Conservation (phyloP, 2,329 filamentous ascomycete genomes). For the Cladosporium sp. region DNA sequence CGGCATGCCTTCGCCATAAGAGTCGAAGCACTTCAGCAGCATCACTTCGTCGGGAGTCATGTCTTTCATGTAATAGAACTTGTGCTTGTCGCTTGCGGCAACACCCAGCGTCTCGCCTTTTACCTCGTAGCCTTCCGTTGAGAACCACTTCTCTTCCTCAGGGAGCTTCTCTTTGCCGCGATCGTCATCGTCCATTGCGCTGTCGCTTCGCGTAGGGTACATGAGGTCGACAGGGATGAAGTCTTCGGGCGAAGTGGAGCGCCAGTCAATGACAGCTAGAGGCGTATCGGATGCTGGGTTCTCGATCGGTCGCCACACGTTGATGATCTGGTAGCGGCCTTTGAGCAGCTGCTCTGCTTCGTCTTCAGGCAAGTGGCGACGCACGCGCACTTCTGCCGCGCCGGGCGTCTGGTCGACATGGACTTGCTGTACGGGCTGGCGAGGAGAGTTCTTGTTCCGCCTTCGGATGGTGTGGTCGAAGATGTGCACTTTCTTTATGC, state of each 20-base stretch:
- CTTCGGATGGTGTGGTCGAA: slow-evolving; percentile 70
- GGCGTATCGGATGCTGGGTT: slow-evolving; percentile 63
- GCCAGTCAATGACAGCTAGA: slow-evolving; percentile 64
- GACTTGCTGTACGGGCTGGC: slow-evolving; percentile 64
- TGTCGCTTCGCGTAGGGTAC: slow-evolving; percentile 50
- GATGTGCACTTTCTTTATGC: slow-evolving; percentile 59
- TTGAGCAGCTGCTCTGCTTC: slow-evolving; percentile 56
- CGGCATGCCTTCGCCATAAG: slow-evolving; percentile 39
- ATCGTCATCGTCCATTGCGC: slow-evolving; percentile 46
- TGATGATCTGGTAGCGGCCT: slow-evolving; percentile 63
- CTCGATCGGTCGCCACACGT: slow-evolving; percentile 66
- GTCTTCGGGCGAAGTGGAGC: slow-evolving; percentile 53
- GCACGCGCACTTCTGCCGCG: slow-evolving; percentile 59
- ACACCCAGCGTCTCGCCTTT: slow-evolving; percentile 61
- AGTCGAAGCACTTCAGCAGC: slow-evolving; percentile 50
- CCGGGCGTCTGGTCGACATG: slow-evolving; percentile 68
- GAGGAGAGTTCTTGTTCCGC: slow-evolving; percentile 49
- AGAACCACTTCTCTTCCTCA: slow-evolving; percentile 42
- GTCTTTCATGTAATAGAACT: slow-evolving; percentile 64
- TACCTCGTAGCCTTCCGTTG: slow-evolving; percentile 58
- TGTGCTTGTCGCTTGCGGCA: slow-evolving; percentile 53
- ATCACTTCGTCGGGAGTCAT: slow-evolving; percentile 57
- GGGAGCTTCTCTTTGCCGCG: slow-evolving; percentile 56
- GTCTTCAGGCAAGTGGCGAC: slow-evolving; percentile 53
- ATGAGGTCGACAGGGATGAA: slow-evolving; percentile 59